phyloP scores from a whole-genome alignment of 257 asterid genomes.

The Linderniella brevidens region DNA sequence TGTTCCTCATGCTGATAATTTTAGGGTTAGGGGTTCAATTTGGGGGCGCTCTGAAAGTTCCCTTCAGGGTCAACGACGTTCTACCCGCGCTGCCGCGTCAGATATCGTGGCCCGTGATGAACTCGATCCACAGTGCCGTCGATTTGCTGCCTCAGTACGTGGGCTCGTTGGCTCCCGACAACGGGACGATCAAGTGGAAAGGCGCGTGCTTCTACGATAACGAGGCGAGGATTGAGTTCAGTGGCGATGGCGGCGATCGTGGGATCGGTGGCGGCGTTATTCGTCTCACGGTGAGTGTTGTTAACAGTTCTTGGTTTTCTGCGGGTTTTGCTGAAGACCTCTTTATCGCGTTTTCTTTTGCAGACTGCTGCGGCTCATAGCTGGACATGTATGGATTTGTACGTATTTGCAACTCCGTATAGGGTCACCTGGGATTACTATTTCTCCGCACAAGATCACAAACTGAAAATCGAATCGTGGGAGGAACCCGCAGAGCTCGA shows the following conservation, averaged over 20 bases:
- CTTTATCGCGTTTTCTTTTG: slow-evolving; percentile 6
- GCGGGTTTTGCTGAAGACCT: background rate
- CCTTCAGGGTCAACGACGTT: slow-evolving; percentile 70
- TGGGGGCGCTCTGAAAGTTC: slow-evolving; percentile 64
- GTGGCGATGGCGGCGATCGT: slow-evolving; percentile 60
- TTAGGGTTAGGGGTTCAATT: slow-evolving; percentile 34
- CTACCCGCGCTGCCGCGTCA: slow-evolving; percentile 79
- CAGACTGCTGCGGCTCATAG: slow-evolving; percentile 92
- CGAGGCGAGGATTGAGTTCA: slow-evolving; percentile 57
- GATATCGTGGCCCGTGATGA: slow-evolving; percentile 89
- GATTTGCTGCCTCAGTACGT: slow-evolving; percentile 81
- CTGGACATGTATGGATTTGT: slow-evolving; percentile 99
- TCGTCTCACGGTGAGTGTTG: slow-evolving; percentile 46
- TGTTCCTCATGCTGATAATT: slow-evolving; percentile 9
- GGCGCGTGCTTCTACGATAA: slow-evolving; percentile 78
- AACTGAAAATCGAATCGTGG: slow-evolving; percentile 69
- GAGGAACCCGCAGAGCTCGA: slow-evolving; percentile 91
- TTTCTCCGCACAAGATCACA: slow-evolving; percentile 72
- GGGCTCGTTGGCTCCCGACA: slow-evolving; percentile 79
- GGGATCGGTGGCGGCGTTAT: slow-evolving; percentile 80
- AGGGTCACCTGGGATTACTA: slow-evolving; percentile 97
- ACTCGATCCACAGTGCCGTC: slow-evolving; percentile 66
- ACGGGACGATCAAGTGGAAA: slow-evolving; percentile 77
- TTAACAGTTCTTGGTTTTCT: background rate
- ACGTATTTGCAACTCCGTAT: slow-evolving; percentile 97